Percentiles rank a stretch among this genome's conserved stretches.
Conservation (phyloP, 2,329 filamentous ascomycete species). For the Tolypocladium nubicola region DNA sequence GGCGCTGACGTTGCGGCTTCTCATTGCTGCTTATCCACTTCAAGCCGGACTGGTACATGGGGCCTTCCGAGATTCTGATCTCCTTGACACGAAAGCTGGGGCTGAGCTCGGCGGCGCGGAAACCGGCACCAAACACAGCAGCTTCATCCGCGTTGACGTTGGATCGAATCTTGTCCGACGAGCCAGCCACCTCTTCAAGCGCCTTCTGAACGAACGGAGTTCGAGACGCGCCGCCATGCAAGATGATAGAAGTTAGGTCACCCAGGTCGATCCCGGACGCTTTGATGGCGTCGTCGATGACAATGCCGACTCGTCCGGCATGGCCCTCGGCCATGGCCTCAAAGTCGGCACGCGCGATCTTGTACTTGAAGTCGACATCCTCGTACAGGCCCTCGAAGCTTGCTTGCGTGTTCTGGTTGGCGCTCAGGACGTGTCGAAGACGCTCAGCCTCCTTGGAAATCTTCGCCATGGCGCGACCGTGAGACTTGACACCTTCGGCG, state of each 20-base stretch:
- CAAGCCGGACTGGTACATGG: slow-evolving; percentile 63
- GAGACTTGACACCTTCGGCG: slow-evolving; percentile 51
- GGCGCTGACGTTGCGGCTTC: slow-evolving; percentile 65
- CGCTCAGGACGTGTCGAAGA: slow-evolving; percentile 79
- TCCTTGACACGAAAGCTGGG: slow-evolving; percentile 97
- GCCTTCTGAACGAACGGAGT: slow-evolving; percentile 91
- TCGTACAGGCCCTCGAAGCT: slow-evolving; percentile 87
- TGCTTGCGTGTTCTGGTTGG: slow-evolving; percentile 71
- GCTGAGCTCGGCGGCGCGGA: slow-evolving; percentile 85
- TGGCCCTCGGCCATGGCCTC: slow-evolving; percentile 65
- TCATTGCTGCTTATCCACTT: slow-evolving; percentile 61
- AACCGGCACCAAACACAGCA: slow-evolving; percentile 89
- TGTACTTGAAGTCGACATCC: slow-evolving; percentile 89
- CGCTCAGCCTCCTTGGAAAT: slow-evolving; percentile 89
- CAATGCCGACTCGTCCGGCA: slow-evolving; percentile 54
- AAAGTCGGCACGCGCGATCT: slow-evolving; percentile 69
- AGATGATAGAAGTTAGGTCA: slow-evolving; percentile 81
- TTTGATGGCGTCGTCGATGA: slow-evolving; percentile 64
- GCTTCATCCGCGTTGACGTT: slow-evolving; percentile 98
- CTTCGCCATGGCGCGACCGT: slow-evolving; percentile 80
- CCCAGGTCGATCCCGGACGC: slow-evolving; percentile 60
- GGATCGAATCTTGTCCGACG: slow-evolving; percentile 68
- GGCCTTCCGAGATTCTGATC: slow-evolving; percentile 71
- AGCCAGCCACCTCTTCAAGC: slow-evolving; percentile 65
- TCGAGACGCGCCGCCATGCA: slow-evolving; percentile 81